phyloP scores from a whole-genome alignment of 371 early-diverging fungal species.

The Nematocida sp. region DNA sequence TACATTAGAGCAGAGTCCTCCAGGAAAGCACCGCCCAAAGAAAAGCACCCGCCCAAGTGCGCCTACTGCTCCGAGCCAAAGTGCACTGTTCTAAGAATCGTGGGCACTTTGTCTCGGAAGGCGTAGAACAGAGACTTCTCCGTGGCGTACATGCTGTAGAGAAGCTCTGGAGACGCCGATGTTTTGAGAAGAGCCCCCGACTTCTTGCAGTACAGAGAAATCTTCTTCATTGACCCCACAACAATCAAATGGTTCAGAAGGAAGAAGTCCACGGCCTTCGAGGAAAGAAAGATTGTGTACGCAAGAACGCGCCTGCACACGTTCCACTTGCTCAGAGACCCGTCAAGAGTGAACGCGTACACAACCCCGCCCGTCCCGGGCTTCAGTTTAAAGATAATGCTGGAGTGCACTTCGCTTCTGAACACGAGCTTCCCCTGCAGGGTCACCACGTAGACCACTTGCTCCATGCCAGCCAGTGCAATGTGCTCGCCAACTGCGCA shows the following conservation, averaged over 20 bases:
- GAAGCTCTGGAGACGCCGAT: not conserved
- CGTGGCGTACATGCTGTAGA: slow-evolving; percentile 19
- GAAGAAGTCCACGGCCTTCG: slow-evolving; percentile 35
- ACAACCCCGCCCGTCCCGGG: slow-evolving; percentile 46
- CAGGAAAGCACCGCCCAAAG: no score
- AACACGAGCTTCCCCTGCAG: slow-evolving; percentile 22
- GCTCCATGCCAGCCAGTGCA: slow-evolving; percentile 75
- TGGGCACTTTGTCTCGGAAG: not conserved
- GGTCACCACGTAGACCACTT: slow-evolving; percentile 56
- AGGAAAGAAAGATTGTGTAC: slow-evolving; percentile 47
- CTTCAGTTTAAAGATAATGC: slow-evolving; percentile 30
- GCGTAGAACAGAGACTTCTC: slow-evolving; percentile 9
- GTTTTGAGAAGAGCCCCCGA: slow-evolving; percentile 54
- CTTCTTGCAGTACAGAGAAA: slow-evolving; percentile 50
- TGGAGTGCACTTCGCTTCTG: slow-evolving; percentile 28
- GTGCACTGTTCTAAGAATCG: no score
- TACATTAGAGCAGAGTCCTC: no score
- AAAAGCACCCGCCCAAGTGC: no score
- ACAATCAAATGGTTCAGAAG: slow-evolving; percentile 55
- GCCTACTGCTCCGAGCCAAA: no score
- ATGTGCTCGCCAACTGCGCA: slow-evolving; percentile 74
- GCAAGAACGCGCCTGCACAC: slow-evolving; percentile 9
- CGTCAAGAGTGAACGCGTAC: slow-evolving; percentile 55
- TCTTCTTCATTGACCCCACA: slow-evolving; percentile 44
- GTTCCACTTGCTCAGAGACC: slow-evolving; percentile 58